Conservation (phyloP, 805 yeast species). For the Candida awuae region DNA sequence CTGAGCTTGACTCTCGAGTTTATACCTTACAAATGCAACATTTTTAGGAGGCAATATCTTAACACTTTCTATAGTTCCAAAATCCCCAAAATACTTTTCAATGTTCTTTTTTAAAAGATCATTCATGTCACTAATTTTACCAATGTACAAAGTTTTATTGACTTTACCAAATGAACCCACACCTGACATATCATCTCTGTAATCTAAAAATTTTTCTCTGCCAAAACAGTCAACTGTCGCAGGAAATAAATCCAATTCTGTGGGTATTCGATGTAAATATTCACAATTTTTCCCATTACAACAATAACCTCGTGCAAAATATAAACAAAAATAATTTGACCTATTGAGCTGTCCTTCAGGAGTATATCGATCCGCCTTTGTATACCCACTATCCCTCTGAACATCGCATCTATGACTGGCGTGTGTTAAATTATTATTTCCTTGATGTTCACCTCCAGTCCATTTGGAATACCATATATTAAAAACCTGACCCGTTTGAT, state of each 20-base stretch:
- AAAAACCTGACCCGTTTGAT: slow-evolving; percentile 72
- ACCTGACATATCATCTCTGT: slow-evolving; percentile 91
- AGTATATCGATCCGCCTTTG: slow-evolving; percentile 50
- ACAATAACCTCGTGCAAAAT: slow-evolving; percentile 87
- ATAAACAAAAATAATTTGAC: slow-evolving; percentile 56
- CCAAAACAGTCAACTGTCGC: slow-evolving; percentile 86
- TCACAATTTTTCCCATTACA: slow-evolving; percentile 68
- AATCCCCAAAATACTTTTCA: slow-evolving; percentile 51
- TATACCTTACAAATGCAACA: slow-evolving; percentile 73
- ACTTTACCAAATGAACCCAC: slow-evolving; percentile 67
- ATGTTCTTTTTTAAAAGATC: slow-evolving; percentile 29
- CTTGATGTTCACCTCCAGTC: slow-evolving; percentile 66
- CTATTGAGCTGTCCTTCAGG: slow-evolving; percentile 23
- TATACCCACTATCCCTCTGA: slow-evolving; percentile 62
- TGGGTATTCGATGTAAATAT: slow-evolving; percentile 73
- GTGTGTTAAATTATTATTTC: slow-evolving; percentile 31
- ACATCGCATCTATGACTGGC: slow-evolving; percentile 56
- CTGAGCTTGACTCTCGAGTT: slow-evolving; percentile 69
- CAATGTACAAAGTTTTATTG: slow-evolving; percentile 75
- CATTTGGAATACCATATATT: slow-evolving; percentile 86
- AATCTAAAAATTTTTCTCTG: slow-evolving; percentile 72
- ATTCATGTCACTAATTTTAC: slow-evolving; percentile 39
- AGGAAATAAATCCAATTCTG: slow-evolving; percentile 45
- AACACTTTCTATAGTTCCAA: slow-evolving; percentile 68
- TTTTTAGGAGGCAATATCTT: slow-evolving; percentile 52